Evolutionary conservation across 1,139 yeast genomes (phyloP).

Genomic region (Hanseniaspora gamundiae): DNA sequence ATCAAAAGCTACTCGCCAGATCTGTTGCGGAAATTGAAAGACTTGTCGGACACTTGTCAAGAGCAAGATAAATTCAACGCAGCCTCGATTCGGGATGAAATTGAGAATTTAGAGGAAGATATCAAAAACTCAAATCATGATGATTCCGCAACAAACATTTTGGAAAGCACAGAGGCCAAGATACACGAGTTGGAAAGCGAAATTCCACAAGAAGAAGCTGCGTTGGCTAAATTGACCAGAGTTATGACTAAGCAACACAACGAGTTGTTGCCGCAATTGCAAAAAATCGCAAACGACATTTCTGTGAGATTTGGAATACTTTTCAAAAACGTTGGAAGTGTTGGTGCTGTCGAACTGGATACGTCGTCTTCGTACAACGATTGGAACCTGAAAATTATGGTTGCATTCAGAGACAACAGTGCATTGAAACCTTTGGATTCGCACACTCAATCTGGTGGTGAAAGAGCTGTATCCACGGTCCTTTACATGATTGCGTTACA

Average conservation of each 20-base stretch:
- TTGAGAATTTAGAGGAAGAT: conserved; percentile 28
- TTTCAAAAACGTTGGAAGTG: conserved; percentile 69
- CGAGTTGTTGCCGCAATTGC: conserved; percentile 50
- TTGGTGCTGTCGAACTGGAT: conserved; percentile 61
- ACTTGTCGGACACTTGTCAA: conserved; percentile 34
- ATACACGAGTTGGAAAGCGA: not conserved
- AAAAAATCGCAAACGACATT: conserved; percentile 37
- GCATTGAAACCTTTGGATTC: conserved; percentile 61
- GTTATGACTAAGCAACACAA: conserved; percentile 31
- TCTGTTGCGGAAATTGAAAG: conserved; percentile 31
- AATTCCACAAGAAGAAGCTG: conserved; percentile 22
- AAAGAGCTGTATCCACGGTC: conserved; percentile 89
- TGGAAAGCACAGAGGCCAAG: conserved; percentile 18
- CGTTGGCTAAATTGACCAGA: conserved; percentile 23
- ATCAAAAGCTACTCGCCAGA: conserved; percentile 33
- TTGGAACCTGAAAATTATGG: conserved; percentile 79
- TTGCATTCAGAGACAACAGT: conserved; percentile 71
- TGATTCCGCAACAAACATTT: conserved; percentile 29
- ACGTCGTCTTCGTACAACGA: conserved; percentile 44
- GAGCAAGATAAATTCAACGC: conserved; percentile 34
- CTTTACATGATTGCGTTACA: conserved; percentile 84
- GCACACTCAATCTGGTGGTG: conserved; percentile 95
- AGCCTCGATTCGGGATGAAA: conserved; percentile 21
- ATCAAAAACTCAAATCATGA: conserved; percentile 27
- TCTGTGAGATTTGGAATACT: conserved; percentile 53